A percentile compares a stretch with the other conserved stretches of the same genome.
Evolutionary conservation across 352 stramenopile species (phyloP).

Genomic region (Globisporangium nagaii): DNA sequence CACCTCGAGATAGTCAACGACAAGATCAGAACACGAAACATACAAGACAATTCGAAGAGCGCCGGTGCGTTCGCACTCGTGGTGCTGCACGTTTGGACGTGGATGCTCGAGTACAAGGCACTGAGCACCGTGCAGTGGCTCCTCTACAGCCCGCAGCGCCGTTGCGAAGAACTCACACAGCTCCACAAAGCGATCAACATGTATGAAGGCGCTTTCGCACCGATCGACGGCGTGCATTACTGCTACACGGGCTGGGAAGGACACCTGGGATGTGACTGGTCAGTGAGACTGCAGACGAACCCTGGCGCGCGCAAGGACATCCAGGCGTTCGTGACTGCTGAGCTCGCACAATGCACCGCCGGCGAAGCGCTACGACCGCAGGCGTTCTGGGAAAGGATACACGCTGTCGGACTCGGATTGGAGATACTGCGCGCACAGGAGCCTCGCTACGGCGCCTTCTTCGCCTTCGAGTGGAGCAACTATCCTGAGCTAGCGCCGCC

Average conservation of each 20-base stretch:
- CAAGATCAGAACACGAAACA: neutral
- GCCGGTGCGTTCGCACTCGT: neutral
- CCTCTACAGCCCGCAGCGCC: neutral
- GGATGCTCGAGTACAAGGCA: neutral
- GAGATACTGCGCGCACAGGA: neutral
- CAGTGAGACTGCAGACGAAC: neutral
- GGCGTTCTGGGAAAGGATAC: neutral
- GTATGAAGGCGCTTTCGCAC: neutral
- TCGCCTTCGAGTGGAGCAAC: neutral
- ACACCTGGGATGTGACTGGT: neutral
- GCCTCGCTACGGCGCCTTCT: neutral
- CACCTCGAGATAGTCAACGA: neutral
- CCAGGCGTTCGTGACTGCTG: neutral
- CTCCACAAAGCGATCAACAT: neutral
- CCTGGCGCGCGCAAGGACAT: neutral
- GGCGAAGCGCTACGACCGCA: neutral
- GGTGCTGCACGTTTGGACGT: neutral
- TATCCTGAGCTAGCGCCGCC: neutral
- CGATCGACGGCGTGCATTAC: neutral
- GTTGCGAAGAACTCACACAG: neutral
- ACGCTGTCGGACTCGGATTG: neutral
- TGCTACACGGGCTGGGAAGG: neutral
- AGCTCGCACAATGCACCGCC: neutral
- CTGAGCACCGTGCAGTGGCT: neutral
- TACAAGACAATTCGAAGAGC: neutral